Base-by-base conservation (phyloP, 2,329 filamentous ascomycete genomes). In the Colletotrichum cuscutae region DNA sequence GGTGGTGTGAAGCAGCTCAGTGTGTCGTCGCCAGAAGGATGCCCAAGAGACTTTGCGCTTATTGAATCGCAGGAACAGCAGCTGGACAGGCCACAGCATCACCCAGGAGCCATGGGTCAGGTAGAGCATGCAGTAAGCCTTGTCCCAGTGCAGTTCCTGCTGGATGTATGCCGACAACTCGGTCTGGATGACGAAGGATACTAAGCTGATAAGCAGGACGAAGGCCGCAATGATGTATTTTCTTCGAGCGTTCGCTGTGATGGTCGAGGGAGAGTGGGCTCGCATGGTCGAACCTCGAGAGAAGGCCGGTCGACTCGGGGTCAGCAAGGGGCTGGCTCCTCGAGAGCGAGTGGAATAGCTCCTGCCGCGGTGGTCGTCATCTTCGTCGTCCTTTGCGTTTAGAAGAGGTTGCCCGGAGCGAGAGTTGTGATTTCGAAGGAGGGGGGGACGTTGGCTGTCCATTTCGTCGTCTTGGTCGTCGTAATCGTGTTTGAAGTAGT, bases 61-160 rank as follows among this genome's bases (percentile, higher is more conserved):
- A 81, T 95, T 93, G 15, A 97, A 75, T 68, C 96, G 92, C 74
- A 98, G 86, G 63, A 98, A 89, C 28, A 94, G 82, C 46, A 99
- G 89, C 82, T 97, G 95, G 12, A 89, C 84, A 0, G 95, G 96
- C 94, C 95, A 99, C 28, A 99, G 88, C 61, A 98, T 84, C 11
- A 92, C 82, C 97, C 97, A 99, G 2, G 95, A 98, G 68, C 96
- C 94, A 84, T 99, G 97, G 12, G 97, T 99, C 76, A 99, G 88
- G 84, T 97, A 98, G 88, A 99, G 90, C 97, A 99, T 99, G 87
- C 95, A 97, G 85, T 98, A 99, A n/a, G 97, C 94, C 86, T 99
- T 99, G 84, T 97, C 91, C 97, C 97, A 99, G 75, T 93, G 91
- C 75, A 98, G 84, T 73, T 97, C 92, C 81, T 96, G 92, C 85